A percentile compares a stretch with the other conserved stretches of the same genome.
Evolutionary conservation across 768 basidiomycete species (phyloP).

Genomic region (Rhodotorula toruloides): DNA sequence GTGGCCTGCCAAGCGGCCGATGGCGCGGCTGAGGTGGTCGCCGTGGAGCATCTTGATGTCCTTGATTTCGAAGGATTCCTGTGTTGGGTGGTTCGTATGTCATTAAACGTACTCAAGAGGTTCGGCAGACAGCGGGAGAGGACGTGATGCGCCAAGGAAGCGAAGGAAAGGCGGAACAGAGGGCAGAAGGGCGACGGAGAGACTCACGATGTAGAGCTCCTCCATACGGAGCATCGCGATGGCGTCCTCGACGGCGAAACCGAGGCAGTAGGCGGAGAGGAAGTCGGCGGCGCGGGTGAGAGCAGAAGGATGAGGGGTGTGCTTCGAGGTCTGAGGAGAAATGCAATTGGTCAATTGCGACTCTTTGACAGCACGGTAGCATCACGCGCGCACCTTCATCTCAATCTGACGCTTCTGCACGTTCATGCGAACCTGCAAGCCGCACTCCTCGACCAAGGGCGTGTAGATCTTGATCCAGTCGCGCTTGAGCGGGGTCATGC

Average conservation of each 20-base stretch:
- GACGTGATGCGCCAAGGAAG: too few relatives aligned
- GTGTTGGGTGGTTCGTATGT: background rate
- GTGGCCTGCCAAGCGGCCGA: constrained; percentile 98
- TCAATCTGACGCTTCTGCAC: constrained; percentile 81
- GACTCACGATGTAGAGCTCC: constrained; percentile 82
- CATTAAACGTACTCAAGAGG: background rate
- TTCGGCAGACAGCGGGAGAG: background rate
- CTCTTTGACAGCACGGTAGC: too few relatives aligned
- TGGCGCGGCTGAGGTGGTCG: constrained; percentile 95
- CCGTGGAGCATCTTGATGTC: constrained; percentile 97
- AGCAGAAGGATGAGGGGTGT: constrained; percentile 52
- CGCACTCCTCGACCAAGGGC: constrained; percentile 88
- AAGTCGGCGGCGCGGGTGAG: constrained; percentile 97
- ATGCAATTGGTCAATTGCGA: background rate
- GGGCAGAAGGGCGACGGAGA: background rate
- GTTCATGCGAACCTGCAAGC: constrained; percentile 96
- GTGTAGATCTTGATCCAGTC: constrained; percentile 95
- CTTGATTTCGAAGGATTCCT: constrained; percentile 75
- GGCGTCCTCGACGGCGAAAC: constrained; percentile 96
- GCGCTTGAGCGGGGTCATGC: constrained; percentile 94
- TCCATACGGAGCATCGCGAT: constrained; percentile 91
- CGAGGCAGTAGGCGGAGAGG: constrained; percentile 85
- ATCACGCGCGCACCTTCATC: constrained; percentile 80
- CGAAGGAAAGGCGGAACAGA: background rate
- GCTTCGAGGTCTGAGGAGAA: constrained; percentile 69